A percentile compares a stretch with the other conserved stretches of the same genome.
Conservation (phyloP, 192 early-diverging fungal species). For the Coemansia interrupta region DNA sequence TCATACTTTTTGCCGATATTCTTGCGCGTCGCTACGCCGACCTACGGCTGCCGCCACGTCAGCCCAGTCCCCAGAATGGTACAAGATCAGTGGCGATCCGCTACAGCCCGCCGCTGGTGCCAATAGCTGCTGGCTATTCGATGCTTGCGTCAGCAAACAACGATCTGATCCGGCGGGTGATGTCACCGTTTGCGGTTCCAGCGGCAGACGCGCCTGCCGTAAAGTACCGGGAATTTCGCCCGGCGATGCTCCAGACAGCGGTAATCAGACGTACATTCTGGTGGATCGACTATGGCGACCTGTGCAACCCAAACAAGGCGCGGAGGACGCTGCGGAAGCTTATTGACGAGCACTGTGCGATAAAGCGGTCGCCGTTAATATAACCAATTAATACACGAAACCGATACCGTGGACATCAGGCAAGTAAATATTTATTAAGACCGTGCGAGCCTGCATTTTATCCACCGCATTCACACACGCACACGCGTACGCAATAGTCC, state of each 20-base stretch:
- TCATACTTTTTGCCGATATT: conserved; percentile 41
- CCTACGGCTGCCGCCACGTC: conserved; percentile 5
- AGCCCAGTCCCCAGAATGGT: neutral
- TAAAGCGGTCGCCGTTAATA: neutral
- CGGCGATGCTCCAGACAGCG: conserved; percentile 4
- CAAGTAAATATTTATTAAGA: no score
- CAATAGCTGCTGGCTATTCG: conserved; percentile 1
- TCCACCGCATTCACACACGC: no score
- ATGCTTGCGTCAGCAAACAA: neutral
- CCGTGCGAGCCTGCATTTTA: no score
- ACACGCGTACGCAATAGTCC: no score
- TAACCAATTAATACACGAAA: neutral
- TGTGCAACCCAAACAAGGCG: conserved; percentile 35
- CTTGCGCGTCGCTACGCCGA: conserved; percentile 41
- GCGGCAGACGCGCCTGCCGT: neutral
- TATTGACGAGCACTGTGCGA: conserved; percentile 9
- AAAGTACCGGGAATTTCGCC: conserved; percentile 1
- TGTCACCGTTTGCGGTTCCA: conserved; percentile 1
- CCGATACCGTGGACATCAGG: no score
- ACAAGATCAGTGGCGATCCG: neutral
- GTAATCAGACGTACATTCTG: conserved; percentile 21
- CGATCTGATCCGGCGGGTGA: neutral
- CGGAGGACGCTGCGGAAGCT: conserved; percentile 20
- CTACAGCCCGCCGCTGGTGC: neutral
- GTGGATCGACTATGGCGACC: conserved; percentile 52